Evolutionary conservation across 257 asterid species (phyloP).

Genomic region (Coffea canephora): DNA sequence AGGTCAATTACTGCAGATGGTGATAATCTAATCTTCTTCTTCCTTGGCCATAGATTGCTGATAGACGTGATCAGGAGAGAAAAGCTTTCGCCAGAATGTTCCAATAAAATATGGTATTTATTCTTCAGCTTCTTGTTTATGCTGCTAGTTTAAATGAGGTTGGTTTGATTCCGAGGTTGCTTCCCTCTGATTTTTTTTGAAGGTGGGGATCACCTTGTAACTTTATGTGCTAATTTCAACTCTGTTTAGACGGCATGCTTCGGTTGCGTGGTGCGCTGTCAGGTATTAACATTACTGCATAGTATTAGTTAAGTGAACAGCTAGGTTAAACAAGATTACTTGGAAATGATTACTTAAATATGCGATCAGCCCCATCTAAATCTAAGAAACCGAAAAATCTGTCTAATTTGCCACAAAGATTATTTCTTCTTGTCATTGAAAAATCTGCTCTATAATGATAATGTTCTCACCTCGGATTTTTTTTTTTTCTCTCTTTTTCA

Average conservation of each 20-base stretch:
- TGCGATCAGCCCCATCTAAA: neutral
- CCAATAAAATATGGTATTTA: conserved; percentile 35
- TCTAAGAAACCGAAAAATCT: neutral
- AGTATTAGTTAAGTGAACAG: neutral
- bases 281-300: neutral
- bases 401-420: neutral
- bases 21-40: conserved; percentile 3
- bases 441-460: neutral
- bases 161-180: neutral
- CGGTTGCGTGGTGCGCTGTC: neutral
- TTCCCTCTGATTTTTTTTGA: neutral
- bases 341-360: neutral
- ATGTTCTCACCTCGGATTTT: neutral
- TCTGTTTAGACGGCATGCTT: neutral
- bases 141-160: neutral
- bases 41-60: conserved; percentile 50
- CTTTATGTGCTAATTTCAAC: neutral
- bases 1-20: conserved; percentile 2
- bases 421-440: no score
- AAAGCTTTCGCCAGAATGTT: conserved; percentile 82
- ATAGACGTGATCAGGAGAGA: conserved; percentile 74
- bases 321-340: neutral
- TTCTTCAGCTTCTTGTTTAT: neutral
- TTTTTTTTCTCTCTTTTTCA: neutral
- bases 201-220: neutral